These are phyloP conservation scores for Agaricus sinodeliciosus DNA, from an alignment of 768 basidiomycete species.

Conservation along the genomic window DNA sequence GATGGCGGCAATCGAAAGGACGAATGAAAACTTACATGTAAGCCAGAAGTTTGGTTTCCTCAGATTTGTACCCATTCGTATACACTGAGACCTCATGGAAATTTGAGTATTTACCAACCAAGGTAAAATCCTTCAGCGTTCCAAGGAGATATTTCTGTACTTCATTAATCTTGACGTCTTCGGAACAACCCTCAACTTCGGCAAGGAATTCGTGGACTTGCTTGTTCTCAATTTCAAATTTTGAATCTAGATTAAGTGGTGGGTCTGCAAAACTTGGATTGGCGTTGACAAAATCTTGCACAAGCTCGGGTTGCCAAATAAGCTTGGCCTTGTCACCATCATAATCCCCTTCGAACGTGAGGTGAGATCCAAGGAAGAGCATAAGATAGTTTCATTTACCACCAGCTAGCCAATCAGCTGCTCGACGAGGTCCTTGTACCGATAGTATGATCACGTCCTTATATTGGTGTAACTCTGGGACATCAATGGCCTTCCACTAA, in stretches of 20 bases:
- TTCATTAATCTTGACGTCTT: slow-evolving; percentile 22
- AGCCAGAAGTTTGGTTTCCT: slow-evolving; percentile 45
- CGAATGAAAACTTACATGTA: slow-evolving; percentile 31
- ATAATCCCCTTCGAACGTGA: slow-evolving; percentile 46
- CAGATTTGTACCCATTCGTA: slow-evolving; percentile 41
- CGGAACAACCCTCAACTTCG: slow-evolving; percentile 15
- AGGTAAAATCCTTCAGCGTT: slow-evolving; percentile 34
- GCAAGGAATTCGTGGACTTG: slow-evolving; percentile 37
- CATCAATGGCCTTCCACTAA: slow-evolving; percentile 53
- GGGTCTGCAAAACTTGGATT: slow-evolving; percentile 39
- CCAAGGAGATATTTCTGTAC: slow-evolving; percentile 48
- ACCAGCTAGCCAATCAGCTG: slow-evolving; percentile 58
- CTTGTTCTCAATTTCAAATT: slow-evolving; percentile 38
- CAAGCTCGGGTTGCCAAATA: slow-evolving; percentile 54
- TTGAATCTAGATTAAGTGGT: slow-evolving; percentile 33
- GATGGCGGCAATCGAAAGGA: neutral
- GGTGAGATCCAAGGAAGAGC: neutral
- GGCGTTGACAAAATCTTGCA: slow-evolving; percentile 49
- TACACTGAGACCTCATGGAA: slow-evolving; percentile 55
- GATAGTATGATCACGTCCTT: slow-evolving; percentile 55
- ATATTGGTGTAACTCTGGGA: slow-evolving; percentile 38
- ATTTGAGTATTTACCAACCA: slow-evolving; percentile 49
- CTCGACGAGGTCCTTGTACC: slow-evolving; percentile 44
- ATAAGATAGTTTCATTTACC: slow-evolving; percentile 27
- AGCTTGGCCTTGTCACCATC: slow-evolving; percentile 60